Evolutionary conservation across 2,329 filamentous ascomycete species (phyloP), one percentile per base, ranked within the genome.

Genomic region (Beauveria brongniartii): DNA sequence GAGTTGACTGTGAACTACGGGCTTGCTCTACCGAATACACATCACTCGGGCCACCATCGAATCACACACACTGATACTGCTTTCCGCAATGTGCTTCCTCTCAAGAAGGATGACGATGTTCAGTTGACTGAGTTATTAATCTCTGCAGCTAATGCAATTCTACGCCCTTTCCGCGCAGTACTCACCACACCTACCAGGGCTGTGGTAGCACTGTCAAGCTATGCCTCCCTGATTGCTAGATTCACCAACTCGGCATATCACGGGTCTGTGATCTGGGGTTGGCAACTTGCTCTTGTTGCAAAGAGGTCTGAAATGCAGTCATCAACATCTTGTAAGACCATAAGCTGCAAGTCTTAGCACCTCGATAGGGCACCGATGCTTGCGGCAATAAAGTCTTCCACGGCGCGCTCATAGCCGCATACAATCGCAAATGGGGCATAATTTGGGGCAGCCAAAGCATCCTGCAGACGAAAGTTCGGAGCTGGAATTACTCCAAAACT

Each of bases 51-150:
- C 1, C 69, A 16, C 18, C 81, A 87, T 1, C 73, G 75, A 30
- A 77, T 87, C 20, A 83, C 86, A 76, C 84, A 88, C 68, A 85
- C 82, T 0, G 85, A 88, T 63, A 82, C 84, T 62, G 84, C 80
- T 56, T 88, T 87, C 73, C 81, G 83, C 1, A 80, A 82, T 61
- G 87, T 86, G 69, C 72, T 88, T 1, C 75, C 87, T 41, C 28
- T 44, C 47, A 86, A 87, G 66, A 78, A 78, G 80, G 0, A 85
- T 52, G 75, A 86, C 53, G 65, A 70, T 0, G 12, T 10, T 4
- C 83, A 87, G 64, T 75, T 87, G 1, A 84, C 80, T 0, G 63
- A 73, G 0, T 86, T 85, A 66, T 67, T 88, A 12, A 81, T 81
- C 50, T 77, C 83, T 43, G 81, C 81, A 0, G 82, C 84, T 0